phyloP scores from a whole-genome alignment of 306 rosid genomes.

The Sicyos baderoa region DNA sequence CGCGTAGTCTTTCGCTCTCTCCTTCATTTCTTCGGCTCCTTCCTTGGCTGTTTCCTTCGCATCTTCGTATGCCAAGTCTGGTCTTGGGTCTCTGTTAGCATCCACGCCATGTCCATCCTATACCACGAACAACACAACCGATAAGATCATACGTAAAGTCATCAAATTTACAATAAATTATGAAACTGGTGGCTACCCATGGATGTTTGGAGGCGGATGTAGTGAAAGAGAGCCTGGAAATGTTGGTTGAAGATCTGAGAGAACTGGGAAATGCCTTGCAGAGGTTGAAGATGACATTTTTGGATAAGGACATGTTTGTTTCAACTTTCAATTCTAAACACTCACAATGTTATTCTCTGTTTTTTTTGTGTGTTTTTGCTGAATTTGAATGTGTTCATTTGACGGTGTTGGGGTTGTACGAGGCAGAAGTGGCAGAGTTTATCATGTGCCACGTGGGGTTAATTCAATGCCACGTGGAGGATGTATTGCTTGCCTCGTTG shows the following conservation, averaged over 20 bases:
- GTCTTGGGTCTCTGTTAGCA: slow-evolving; percentile 19
- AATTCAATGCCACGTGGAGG: slow-evolving; percentile 17
- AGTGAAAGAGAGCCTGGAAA: slow-evolving; percentile 43
- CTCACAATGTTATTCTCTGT: neutral
- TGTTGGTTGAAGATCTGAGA: slow-evolving; percentile 26
- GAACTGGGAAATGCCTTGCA: slow-evolving; percentile 41
- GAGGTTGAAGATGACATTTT: slow-evolving; percentile 37
- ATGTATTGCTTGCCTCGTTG: neutral
- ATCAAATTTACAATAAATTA: too few species aligned
- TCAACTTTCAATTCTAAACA: neutral
- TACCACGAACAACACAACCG: neutral
- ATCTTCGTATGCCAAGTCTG: too few species aligned
- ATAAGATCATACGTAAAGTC: too few species aligned
- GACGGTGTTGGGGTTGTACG: neutral
- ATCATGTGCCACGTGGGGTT: slow-evolving; percentile 20
- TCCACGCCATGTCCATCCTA: slow-evolving; percentile 39
- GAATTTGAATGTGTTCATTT: slow-evolving; percentile 4
- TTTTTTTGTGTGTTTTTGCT: neutral
- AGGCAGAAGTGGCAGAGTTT: neutral
- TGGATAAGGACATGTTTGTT: slow-evolving; percentile 30
- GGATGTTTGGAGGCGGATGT: slow-evolving; percentile 38
- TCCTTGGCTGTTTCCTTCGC: too few species aligned
- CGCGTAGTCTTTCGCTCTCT: neutral
- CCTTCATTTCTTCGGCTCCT: too few species aligned
- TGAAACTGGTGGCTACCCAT: slow-evolving; percentile 22